Conservation (phyloP, 257 asterid genomes). For the Ligustrum vulgare region DNA sequence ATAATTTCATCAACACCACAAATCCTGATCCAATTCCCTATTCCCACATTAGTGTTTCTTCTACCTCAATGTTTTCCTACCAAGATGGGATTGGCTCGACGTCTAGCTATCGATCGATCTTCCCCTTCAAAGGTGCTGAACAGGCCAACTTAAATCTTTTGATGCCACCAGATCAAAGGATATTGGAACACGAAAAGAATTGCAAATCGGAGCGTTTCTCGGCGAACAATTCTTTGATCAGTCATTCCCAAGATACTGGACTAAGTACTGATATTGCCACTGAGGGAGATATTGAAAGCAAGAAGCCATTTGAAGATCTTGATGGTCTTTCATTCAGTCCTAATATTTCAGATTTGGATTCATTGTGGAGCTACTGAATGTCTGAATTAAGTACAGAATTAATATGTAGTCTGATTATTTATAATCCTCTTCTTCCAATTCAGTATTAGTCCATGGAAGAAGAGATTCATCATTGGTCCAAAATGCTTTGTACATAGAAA, state of each 20-base stretch:
- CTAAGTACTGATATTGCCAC: slow-evolving; percentile 34
- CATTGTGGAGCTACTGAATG: slow-evolving; percentile 33
- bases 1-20: slow-evolving; percentile 16
- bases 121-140: slow-evolving; percentile 22
- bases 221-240: slow-evolving; percentile 48
- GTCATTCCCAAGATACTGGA: slow-evolving; percentile 44
- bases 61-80: slow-evolving; percentile 15
- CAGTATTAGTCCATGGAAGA: slow-evolving; percentile 24
- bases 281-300: slow-evolving; percentile 34
- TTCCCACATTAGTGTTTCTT: slow-evolving; percentile 32
- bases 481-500: slow-evolving; percentile 21
- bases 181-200: neutral
- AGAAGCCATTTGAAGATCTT: slow-evolving; percentile 41
- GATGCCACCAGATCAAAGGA: slow-evolving; percentile 2
- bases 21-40: neutral
- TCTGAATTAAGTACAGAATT: neutral
- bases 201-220: slow-evolving; percentile 51
- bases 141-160: slow-evolving; percentile 21
- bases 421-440: slow-evolving; percentile 7
- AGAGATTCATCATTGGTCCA: slow-evolving; percentile 1
- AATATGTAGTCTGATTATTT: neutral
- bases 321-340: slow-evolving; percentile 40
- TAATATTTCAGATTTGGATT: slow-evolving; percentile 23
- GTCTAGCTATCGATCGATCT: slow-evolving; percentile 5
- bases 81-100: slow-evolving; percentile 17